Conservation (phyloP, 768 basidiomycete genomes). For the Trametes coccinea region DNA sequence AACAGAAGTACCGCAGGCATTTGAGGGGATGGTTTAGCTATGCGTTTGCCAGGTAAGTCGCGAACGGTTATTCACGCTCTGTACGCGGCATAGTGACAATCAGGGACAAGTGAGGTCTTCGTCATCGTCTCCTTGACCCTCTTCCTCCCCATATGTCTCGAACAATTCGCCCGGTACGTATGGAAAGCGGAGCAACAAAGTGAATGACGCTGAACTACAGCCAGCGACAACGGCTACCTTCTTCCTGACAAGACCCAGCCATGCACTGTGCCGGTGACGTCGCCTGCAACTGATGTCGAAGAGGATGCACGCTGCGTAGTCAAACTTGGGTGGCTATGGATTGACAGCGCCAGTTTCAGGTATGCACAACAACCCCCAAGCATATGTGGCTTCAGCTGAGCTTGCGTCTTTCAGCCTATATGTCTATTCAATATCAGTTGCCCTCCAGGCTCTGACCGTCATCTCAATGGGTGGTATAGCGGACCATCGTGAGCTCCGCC, state of each 20-base stretch:
- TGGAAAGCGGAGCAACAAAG: too few species aligned
- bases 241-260: slow-evolving; percentile 65
- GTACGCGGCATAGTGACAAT: not conserved
- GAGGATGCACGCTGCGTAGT: slow-evolving; percentile 68
- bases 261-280: slow-evolving; percentile 41
- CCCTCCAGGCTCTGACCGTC: slow-evolving; percentile 88
- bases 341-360: slow-evolving; percentile 94
- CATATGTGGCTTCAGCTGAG: not conserved
- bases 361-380: slow-evolving; percentile 31
- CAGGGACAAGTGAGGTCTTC: slow-evolving; percentile 63
- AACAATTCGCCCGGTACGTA: slow-evolving; percentile 68
- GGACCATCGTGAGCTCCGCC: slow-evolving; percentile 69
- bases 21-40: slow-evolving; percentile 82
- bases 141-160: slow-evolving; percentile 80
- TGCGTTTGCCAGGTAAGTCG: slow-evolving; percentile 74
- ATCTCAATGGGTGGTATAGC: slow-evolving; percentile 94
- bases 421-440: slow-evolving; percentile 84
- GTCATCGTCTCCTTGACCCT: slow-evolving; percentile 79
- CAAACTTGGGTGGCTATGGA: slow-evolving; percentile 79
- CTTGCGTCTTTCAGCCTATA: slow-evolving; percentile 59
- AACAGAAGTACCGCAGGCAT: slow-evolving; percentile 30
- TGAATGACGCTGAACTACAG: not conserved
- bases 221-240: slow-evolving; percentile 77
- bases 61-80: not conserved
- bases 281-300: slow-evolving; percentile 26